A percentile compares a stretch with the other conserved stretches of the same genome.
These are phyloP conservation scores for Truncatella angustata DNA, from an alignment of 2,329 filamentous ascomycete genomes.

Conservation along the genomic window DNA sequence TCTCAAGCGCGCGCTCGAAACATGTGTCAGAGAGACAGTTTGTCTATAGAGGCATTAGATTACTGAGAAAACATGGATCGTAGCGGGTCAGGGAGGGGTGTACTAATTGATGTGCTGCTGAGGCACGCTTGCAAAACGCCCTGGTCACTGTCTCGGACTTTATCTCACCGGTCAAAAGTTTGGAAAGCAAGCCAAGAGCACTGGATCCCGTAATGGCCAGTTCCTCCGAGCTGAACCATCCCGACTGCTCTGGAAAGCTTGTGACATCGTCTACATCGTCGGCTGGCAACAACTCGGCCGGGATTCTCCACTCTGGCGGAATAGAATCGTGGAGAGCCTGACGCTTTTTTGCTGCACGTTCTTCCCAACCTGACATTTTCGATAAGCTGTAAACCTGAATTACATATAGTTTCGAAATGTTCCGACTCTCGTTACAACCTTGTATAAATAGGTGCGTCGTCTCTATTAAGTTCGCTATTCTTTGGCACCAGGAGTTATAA, in stretches of 20 bases:
- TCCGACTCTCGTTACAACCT: too few species aligned
- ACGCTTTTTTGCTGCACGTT: conserved; percentile 41
- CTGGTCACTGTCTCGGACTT: conserved; percentile 32
- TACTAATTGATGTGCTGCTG: conserved; percentile 36
- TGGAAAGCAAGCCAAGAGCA: conserved; percentile 31
- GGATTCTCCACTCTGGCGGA: conserved; percentile 57
- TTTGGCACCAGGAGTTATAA: too few species aligned
- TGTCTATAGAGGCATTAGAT: conserved; percentile 24
- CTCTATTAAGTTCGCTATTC: too few species aligned
- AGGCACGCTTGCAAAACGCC: conserved; percentile 38
- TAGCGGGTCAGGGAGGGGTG: background rate
- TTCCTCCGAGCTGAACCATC: conserved; percentile 53
- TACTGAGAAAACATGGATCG: too few species aligned
- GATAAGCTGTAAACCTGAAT: background rate
- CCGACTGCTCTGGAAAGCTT: conserved; percentile 52
- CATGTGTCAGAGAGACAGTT: conserved; percentile 54
- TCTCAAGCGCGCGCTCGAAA: conserved; percentile 50
- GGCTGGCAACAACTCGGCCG: conserved; percentile 49
- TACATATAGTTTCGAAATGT: background rate
- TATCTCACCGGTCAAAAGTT: conserved; percentile 35
- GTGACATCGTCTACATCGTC: conserved; percentile 55
- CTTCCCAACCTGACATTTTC: conserved; percentile 34
- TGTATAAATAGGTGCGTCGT: too few species aligned
- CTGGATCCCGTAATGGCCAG: conserved; percentile 34
- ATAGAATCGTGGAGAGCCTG: conserved; percentile 45